Conservation (phyloP, 2,329 filamentous ascomycete species). For the Phyllosticta capitalensis region DNA sequence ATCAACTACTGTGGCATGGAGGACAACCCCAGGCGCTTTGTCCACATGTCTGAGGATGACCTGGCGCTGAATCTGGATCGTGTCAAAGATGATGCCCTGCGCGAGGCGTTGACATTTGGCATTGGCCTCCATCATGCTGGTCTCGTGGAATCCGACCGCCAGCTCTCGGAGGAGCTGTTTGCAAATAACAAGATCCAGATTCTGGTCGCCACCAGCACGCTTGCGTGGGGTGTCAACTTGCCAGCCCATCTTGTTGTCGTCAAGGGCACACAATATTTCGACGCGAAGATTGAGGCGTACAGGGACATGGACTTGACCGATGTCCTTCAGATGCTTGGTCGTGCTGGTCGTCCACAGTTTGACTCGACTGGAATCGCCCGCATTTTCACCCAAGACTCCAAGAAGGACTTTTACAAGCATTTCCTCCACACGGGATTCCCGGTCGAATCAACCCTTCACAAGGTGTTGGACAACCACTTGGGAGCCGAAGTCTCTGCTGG, state of each 20-base stretch:
- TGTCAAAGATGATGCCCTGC: conserved; percentile 86
- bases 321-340: conserved; percentile 93
- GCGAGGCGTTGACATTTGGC: conserved; percentile 92
- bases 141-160: conserved; percentile 87
- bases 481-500: conserved; percentile 89
- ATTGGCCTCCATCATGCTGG: conserved; percentile 96
- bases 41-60: conserved; percentile 91
- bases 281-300: conserved; percentile 95
- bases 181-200: conserved; percentile 98
- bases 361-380: conserved; percentile 91
- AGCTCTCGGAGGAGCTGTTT: conserved; percentile 87
- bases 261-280: conserved; percentile 96
- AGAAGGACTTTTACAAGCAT: conserved; percentile 99
- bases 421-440: conserved; percentile 97
- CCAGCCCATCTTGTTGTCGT: conserved; percentile 95
- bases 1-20: conserved; percentile 99
- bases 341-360: conserved; percentile 92
- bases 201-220: conserved; percentile 85
- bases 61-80: conserved; percentile 76
- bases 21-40: conserved; percentile 87
- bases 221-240: conserved; percentile 97
- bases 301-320: conserved; percentile 99
- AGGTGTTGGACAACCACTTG: conserved; percentile 93
- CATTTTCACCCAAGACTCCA: conserved; percentile 94
- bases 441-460: conserved; percentile 91